Percentiles rank a stretch among this genome's conserved stretches.
Conservation (phyloP, 1,284 basidiomycete genomes). For the Volvariella surrecta region DNA sequence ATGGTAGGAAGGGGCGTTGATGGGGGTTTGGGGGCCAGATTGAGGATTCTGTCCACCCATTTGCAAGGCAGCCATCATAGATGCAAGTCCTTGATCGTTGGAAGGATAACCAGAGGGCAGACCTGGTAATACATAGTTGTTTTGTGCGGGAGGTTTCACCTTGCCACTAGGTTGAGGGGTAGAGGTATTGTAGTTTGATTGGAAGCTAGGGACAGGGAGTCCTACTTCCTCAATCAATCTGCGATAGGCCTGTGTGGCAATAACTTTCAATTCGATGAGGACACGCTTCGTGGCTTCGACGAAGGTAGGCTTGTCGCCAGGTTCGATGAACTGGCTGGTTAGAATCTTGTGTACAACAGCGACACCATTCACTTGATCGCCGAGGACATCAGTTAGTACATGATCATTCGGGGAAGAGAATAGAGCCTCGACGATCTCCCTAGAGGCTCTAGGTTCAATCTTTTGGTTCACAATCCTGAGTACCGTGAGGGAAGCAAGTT, state of each 20-base stretch:
- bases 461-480: conserved; percentile 91
- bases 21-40: conserved; percentile 64
- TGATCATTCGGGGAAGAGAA: conserved; percentile 83
- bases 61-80: conserved; percentile 82
- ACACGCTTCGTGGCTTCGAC: conserved; percentile 86
- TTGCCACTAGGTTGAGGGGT: conserved; percentile 53
- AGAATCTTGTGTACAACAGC: conserved; percentile 92
- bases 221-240: conserved; percentile 92
- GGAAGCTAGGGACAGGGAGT: conserved; percentile 79
- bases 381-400: conserved; percentile 87
- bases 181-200: conserved; percentile 64
- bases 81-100: conserved; percentile 73
- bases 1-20: conserved; percentile 50
- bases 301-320: conserved; percentile 57
- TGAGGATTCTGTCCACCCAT: conserved; percentile 81
- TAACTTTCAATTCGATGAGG: conserved; percentile 81
- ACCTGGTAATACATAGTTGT: conserved; percentile 57
- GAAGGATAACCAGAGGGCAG: conserved; percentile 71
- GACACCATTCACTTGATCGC: conserved; percentile 92
- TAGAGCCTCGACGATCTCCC: conserved; percentile 74
- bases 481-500: conserved; percentile 91
- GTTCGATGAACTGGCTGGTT: conserved; percentile 76
- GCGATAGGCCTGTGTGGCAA: conserved; percentile 88
- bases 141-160: conserved; percentile 50
- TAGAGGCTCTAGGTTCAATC: conserved; percentile 77